Conservation (phyloP, 805 yeast genomes). For the Candida silvicultrix region DNA sequence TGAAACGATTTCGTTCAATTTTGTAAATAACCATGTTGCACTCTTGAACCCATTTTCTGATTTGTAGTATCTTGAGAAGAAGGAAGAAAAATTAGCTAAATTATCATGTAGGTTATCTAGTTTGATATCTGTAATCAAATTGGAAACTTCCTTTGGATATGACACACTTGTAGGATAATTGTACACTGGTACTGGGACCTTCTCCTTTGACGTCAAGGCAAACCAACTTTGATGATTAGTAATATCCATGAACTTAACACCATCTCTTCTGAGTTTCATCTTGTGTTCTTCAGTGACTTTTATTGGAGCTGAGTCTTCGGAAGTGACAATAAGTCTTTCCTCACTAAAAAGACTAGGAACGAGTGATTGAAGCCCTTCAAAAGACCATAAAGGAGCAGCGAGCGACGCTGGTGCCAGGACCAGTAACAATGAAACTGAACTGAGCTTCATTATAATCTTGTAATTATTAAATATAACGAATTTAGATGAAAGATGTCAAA, state of each 20-base stretch:
- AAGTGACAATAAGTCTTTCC: slow-evolving; percentile 11
- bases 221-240: slow-evolving; percentile 34
- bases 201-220: slow-evolving; percentile 8
- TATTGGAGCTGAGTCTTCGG: slow-evolving; percentile 13
- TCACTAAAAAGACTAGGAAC: not conserved
- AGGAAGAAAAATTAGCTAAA: slow-evolving; percentile 59
- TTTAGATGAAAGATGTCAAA: not conserved
- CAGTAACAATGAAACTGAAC: not conserved
- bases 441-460: not conserved
- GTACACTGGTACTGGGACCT: slow-evolving; percentile 23
- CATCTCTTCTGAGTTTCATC: slow-evolving; percentile 36
- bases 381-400: not conserved
- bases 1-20: slow-evolving; percentile 28
- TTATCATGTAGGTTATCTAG: slow-evolving; percentile 40
- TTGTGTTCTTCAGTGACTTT: slow-evolving; percentile 36
- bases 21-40: slow-evolving; percentile 60
- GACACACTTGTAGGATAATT: slow-evolving; percentile 45
- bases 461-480: too few relatives aligned
- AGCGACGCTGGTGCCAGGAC: not conserved
- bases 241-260: slow-evolving; percentile 57
- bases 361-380: not conserved
- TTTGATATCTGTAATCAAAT: slow-evolving; percentile 39
- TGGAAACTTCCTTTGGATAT: slow-evolving; percentile 32
- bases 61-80: slow-evolving; percentile 72
- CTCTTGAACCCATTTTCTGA: slow-evolving; percentile 64